Conservation (phyloP, 1,284 basidiomycete genomes). For the Ustilago nuda region DNA sequence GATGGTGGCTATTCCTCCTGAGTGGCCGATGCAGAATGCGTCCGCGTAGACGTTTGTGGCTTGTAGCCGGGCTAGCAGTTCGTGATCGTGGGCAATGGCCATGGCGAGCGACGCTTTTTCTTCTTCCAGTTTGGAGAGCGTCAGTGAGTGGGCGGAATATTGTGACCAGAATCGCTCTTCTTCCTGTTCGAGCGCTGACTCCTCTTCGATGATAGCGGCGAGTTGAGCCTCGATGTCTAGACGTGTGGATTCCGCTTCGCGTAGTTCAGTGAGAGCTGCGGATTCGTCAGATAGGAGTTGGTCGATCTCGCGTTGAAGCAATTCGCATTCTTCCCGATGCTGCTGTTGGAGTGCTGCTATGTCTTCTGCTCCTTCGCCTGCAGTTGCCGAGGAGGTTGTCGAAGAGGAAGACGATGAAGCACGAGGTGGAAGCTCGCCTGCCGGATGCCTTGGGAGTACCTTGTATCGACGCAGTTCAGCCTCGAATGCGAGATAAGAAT, state of each 20-base stretch:
- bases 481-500: conserved; percentile 74
- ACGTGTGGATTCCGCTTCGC: conserved; percentile 61
- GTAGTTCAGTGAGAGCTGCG: conserved; percentile 33
- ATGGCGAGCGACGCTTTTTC: conserved; percentile 79
- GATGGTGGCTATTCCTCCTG: conserved; percentile 89
- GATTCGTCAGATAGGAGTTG: conserved; percentile 41
- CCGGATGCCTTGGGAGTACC: conserved; percentile 18
- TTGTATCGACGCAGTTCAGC: conserved; percentile 53
- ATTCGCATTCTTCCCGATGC: conserved; percentile 15
- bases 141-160: conserved; percentile 79
- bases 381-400: not conserved
- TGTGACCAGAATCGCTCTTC: conserved; percentile 86
- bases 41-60: conserved; percentile 98
- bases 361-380: conserved; percentile 4
- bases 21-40: conserved; percentile 96
- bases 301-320: conserved; percentile 32
- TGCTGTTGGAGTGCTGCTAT: conserved; percentile 10
- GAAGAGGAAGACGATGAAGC: conserved; percentile 16
- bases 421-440: not conserved
- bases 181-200: conserved; percentile 80
- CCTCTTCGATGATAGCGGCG: conserved; percentile 79
- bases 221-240: conserved; percentile 78
- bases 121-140: conserved; percentile 76
- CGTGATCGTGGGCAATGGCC: conserved; percentile 71
- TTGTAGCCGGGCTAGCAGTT: conserved; percentile 83